These are phyloP conservation scores for Ambrosiella xylebori DNA, from an alignment of 2,329 filamentous ascomycete species.

Conservation along the genomic window DNA sequence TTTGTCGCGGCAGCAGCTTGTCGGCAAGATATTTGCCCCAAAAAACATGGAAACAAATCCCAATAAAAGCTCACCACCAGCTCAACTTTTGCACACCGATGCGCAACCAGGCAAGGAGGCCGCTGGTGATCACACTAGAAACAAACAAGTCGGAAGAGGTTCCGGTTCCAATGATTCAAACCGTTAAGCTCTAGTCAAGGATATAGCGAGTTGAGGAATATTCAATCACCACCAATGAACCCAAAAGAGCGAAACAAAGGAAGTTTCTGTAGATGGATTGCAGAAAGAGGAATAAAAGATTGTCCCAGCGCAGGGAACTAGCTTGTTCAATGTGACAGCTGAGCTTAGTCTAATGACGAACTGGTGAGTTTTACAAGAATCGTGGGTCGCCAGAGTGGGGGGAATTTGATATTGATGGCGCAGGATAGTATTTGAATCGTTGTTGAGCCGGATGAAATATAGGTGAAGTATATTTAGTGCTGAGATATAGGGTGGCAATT, in stretches of 20 bases:
- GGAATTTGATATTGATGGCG: background rate
- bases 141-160: background rate
- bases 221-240: background rate
- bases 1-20: background rate
- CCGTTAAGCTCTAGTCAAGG: background rate
- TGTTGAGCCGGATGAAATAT: no score
- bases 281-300: background rate
- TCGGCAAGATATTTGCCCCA: background rate
- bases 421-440: background rate
- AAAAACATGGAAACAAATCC: background rate
- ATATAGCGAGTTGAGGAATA: background rate
- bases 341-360: background rate
- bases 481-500: background rate
- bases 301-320: background rate
- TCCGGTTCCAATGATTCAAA: background rate
- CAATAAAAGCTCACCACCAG: background rate
- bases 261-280: background rate
- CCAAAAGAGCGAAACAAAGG: slow-evolving; percentile 3
- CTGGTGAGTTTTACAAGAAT: background rate
- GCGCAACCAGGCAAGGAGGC: background rate
- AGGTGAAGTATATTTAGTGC: background rate
- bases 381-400: background rate
- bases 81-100: background rate
- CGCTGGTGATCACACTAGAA: background rate
- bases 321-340: background rate